Base-by-base conservation (phyloP, 345 rosid species). In the Eucalyptus tenuipes region DNA sequence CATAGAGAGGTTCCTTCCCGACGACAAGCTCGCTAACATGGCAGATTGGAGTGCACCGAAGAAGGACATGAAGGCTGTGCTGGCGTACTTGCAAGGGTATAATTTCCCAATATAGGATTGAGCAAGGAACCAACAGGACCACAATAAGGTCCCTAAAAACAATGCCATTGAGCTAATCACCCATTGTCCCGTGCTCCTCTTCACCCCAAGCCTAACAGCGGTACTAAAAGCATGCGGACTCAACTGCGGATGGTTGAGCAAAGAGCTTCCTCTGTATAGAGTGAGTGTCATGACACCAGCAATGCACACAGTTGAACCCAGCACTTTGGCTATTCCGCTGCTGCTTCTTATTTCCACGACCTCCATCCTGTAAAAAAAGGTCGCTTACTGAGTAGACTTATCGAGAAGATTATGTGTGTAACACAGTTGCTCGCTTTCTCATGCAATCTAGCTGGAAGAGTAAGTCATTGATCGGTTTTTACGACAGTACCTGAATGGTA, bases 21-120 rank as follows among this genome's bases (percentile, higher is more conserved):
- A 90, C n/a, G 85, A 87, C 42, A 93, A 85, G 87, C 92, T 80
- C 13, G 57, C 86, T 81, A 95, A 86, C 82, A 90, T 33, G 44
- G 95, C 95, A 9, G 96, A 92, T 87, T 95, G 97, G 86, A 94
- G 89, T 24, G 94, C 94, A 16, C 95, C 96, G 24, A 94, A 94
- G 91, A 94, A 93, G 87, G 96, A 91, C 93, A 94, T 89, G 87
- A 95, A 89, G 55, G 97, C 95, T 13, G 95, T 94, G 94, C 95
- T 93, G n/a, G 95, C 90, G 87, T 90, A 95, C 88, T 93, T 92
- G 89, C 92, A 94, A 42, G 96, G 96, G 88, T 90, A 94, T 88
- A 89, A 91, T 91, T 89, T 92, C 88, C 94, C 93, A 49, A 95
- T 92, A 8, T 88, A 71, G 57, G 95, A 90, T 88, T 95, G 95